These are phyloP conservation scores for Thraustochytrium sp. DNA, from an alignment of 352 stramenopile genomes.

Conservation along the genomic window DNA sequence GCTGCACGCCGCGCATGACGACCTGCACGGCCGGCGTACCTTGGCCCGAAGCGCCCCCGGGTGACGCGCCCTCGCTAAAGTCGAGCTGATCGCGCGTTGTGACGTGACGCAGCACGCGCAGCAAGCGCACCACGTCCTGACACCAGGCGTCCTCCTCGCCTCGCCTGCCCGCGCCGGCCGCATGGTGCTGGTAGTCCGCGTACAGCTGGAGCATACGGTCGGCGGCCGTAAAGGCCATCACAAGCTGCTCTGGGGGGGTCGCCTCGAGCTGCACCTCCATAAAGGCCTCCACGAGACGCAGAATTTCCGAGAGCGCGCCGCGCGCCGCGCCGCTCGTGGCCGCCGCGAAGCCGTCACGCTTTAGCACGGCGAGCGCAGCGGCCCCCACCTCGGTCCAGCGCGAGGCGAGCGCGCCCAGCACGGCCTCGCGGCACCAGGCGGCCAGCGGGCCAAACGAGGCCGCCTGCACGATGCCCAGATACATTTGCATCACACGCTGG, in stretches of 20 bases:
- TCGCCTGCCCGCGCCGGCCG: background rate
- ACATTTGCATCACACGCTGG: constrained; percentile 1
- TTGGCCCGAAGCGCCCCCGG: background rate
- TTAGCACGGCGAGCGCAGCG: background rate
- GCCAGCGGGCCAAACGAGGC: background rate
- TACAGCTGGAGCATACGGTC: constrained; percentile 6
- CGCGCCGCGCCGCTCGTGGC: background rate
- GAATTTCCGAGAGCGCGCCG: background rate
- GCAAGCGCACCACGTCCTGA: background rate
- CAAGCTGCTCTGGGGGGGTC: background rate
- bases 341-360: background rate
- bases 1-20: background rate
- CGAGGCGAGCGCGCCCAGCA: background rate
- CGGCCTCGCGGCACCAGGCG: background rate
- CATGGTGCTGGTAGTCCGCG: background rate
- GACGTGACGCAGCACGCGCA: background rate
- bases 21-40: background rate
- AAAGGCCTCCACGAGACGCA: background rate
- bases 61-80: background rate
- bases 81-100: background rate
- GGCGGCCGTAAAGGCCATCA: background rate
- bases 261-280: background rate
- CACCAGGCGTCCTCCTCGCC: constrained; percentile 14
- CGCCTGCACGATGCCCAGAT: background rate
- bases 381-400: background rate